Evolutionary conservation across 1,284 basidiomycete species (phyloP), one percentile per base, ranked within the genome.

Genomic region (Heliocybe sulcata): DNA sequence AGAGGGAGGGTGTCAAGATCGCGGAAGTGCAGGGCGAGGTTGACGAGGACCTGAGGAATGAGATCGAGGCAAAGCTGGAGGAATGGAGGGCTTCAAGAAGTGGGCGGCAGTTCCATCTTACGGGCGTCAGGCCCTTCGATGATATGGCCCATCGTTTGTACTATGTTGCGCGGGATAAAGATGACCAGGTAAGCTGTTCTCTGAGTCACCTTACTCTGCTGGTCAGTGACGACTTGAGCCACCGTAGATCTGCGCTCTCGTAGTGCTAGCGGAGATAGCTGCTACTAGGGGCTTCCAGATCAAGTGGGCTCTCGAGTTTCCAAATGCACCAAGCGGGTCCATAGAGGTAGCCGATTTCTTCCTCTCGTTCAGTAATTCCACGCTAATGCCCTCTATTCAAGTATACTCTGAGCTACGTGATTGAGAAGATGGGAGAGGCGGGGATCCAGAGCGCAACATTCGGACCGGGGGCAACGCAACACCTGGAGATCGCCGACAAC

Each of bases 281-380:
- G 70, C 77, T 3, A 64, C 69, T 55, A 68, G 78, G 55, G 80
- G 80, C 4, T 77, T 73, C 65, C 81, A 83, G 64, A 75, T 82
- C 66, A 83, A 83, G 64, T 83, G 78, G 77, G 75, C 78, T 1
- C 69, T 82, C 42, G 77, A 78, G 60, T 83, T 82, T 69, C 78
- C 79, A 9, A 72, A 69, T 29, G 75, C 77, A 4, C 76, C 77
- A 16, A 67, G 70, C 31, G 80, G 79, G 54, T 72, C 78, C n/a
- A 67, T 72, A 63, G 67, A 73, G 56, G 53, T 49, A 8, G n/a
- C n/a, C 25, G 47, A 25, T 26, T 6, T 31, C 4, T n/a, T n/a
- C n/a, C n/a, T 12, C 6, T 4, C 12, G 51, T 25, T 20, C 1
- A 19, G 20, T 8, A 26, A 27, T 19, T n/a, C n/a, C 23, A 19